Evolutionary conservation across 371 early-diverging fungal genomes (phyloP), one percentile per base, ranked within the genome.

Genomic region (Edhazardia aedis): DNA sequence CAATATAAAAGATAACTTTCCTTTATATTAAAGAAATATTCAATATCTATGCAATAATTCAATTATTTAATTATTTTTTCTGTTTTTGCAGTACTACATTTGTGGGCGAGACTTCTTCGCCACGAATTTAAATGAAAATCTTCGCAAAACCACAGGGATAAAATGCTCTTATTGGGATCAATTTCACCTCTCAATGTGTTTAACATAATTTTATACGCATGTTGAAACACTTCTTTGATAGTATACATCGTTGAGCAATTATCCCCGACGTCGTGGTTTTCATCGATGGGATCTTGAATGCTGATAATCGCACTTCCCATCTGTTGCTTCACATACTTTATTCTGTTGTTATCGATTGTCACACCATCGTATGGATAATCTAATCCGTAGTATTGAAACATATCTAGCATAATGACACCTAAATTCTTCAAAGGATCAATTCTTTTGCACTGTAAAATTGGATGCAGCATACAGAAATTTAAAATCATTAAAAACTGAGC

Each of bases 401-500:
- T 61, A 37, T 70, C 70, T 52, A 70, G 47, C 12, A 69, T 52
- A 25, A 67, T 38, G 0, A 55, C 52, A 0, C 60, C 65, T 16
- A 65, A 18, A 49, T 58, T 54, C 12, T 56, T 33, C 11, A 43
- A 12, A 24, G 51, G 38, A 21, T 54, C 30, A 0, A 63, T 46
- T 1, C 1, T 25, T 21, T 33, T 37, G 4, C 21, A 27, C 23
- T 55, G 60, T 3, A 59, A 33, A 25, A 66, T 36, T 0, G 67
- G 64, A 51, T 68, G 58, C 24, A 64, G 19, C 12, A 56, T 28
- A 28, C 61, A 49, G 43, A 62, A 68, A 33, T 55, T 54, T 4
- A 58, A n/a, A 42, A 68, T 40, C 37, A 68, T 23, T 27, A 68
- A 49, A 54, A 64, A 61, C 29, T 64, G 65, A n/a, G 50, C 55